phyloP scores from a whole-genome alignment of 768 basidiomycete genomes.

The Tylopilus vinaceipallidus region DNA sequence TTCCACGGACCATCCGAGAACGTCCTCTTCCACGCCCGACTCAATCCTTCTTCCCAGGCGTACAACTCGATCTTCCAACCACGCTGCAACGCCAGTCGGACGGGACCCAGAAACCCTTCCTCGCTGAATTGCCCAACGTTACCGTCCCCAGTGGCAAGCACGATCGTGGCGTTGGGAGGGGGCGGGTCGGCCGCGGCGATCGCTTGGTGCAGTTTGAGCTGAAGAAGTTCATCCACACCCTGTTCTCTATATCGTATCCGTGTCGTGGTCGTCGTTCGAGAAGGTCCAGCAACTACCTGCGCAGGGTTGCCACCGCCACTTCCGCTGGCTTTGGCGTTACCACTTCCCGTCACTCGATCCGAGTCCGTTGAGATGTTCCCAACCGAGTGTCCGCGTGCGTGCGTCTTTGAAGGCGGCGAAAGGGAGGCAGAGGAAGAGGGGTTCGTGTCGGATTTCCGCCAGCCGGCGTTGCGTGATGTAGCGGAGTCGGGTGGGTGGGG shows the following conservation, averaged over 20 bases:
- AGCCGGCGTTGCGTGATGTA: conserved; percentile 13
- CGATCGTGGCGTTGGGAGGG: conserved; percentile 69
- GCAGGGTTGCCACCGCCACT: conserved; percentile 8
- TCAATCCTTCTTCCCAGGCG: conserved; percentile 85
- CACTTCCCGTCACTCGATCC: conserved; percentile 13
- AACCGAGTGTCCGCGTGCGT: conserved; percentile 15
- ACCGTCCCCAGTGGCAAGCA: conserved; percentile 93
- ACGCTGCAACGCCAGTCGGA: conserved; percentile 77
- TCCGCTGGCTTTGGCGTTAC: not conserved
- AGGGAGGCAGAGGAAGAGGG: not conserved
- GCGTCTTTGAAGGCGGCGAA: conserved; percentile 6
- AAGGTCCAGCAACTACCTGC: conserved; percentile 13
- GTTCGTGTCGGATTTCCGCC: conserved; percentile 23
- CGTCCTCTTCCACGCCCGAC: conserved; percentile 72
- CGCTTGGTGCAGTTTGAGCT: conserved; percentile 88
- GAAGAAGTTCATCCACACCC: conserved; percentile 92
- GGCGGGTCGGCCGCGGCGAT: conserved; percentile 69
- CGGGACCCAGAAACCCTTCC: conserved; percentile 88
- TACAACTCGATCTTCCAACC: conserved; percentile 97
- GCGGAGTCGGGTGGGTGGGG: conserved; percentile 11
- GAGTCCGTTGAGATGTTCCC: conserved; percentile 29
- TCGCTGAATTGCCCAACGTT: conserved; percentile 91
- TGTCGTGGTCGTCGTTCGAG: conserved; percentile 20
- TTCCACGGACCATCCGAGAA: conserved; percentile 53
- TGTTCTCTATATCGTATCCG: conserved; percentile 79